phyloP scores from a whole-genome alignment of 2,329 filamentous ascomycete genomes.

The Colletotrichum gloeosporioides region DNA sequence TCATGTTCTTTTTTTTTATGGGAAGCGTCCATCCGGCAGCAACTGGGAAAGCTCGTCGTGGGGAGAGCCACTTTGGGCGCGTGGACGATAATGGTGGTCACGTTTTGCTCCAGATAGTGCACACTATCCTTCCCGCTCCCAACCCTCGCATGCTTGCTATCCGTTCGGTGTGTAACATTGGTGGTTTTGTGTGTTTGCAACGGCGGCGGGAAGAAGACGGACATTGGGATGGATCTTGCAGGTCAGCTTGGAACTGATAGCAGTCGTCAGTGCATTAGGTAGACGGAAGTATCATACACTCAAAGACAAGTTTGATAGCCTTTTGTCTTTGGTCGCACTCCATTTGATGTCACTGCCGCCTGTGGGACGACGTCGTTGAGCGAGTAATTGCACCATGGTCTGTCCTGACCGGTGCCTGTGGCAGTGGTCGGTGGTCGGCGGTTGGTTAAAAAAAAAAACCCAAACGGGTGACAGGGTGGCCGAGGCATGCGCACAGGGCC shows the following conservation, averaged over 20 bases:
- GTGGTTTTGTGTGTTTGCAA: not conserved
- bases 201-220: not conserved
- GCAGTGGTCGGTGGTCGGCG: not conserved
- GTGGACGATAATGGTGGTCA: not conserved
- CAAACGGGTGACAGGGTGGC: not conserved
- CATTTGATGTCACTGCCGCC: not conserved
- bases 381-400: not conserved
- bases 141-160: not conserved
- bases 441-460: not conserved
- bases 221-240: constrained; percentile 5
- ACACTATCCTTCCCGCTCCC: not conserved
- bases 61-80: not conserved
- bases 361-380: not conserved
- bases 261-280: constrained; percentile 8
- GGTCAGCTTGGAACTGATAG: constrained; percentile 5
- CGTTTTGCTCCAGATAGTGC: not conserved
- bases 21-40: constrained; percentile 17
- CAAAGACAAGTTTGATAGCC: not conserved
- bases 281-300: constrained; percentile 11
- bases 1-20: constrained; percentile 5
- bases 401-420: not conserved
- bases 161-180: constrained; percentile 10
- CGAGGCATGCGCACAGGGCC: not conserved
- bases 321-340: not conserved
- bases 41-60: not conserved